Evolutionary conservation across 257 asterid genomes (phyloP), one percentile per base, ranked within the genome.

Genomic region (Plantago major): DNA sequence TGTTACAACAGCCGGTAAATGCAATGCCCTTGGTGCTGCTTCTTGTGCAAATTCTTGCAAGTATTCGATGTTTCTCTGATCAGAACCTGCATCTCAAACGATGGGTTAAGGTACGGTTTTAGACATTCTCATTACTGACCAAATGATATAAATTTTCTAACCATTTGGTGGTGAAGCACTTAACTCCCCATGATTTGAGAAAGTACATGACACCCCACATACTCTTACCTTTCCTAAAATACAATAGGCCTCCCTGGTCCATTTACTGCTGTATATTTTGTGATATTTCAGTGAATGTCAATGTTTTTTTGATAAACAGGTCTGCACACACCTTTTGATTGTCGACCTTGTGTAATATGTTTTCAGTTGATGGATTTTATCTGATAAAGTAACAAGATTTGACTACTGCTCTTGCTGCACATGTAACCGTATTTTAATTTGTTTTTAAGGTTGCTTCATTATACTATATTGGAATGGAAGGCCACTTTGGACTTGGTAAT

Each of bases 401-500:
- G n/a, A n/a, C n/a, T n/a, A n/a, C n/a, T n/a, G n/a, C n/a, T n/a
- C n/a, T n/a, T 30, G 5, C 5, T 30, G 4, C 37, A 30, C 3
- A 30, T 30, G 37, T 30, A 30, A 22, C 69, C 37, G 57, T 14
- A 28, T 17, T 12, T 33, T 67, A 42, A 45, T 67, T 10, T 22
- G 18, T n/a, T 26, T 42, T 67, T 62, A 61, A 90, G 98, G 94
- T 88, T 55, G 84, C 88, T 71, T 85, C 94, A 22, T 74, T 90
- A 13, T 88, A 82, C 74, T 85, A 74, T 73, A 53, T 90, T 74
- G 98, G 96, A 70, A 84, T 90, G 95, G 82, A 89, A 0, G 98
- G 98, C 68, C 98, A 90, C 70, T 90, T 82, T 73, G 91, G 91
- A 67, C 94, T 90, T 18, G 98, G 98, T 18, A 90, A 90, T 78